Conservation (phyloP, 176 grass and related monocot genomes). For the Aegilops tauschii region DNA sequence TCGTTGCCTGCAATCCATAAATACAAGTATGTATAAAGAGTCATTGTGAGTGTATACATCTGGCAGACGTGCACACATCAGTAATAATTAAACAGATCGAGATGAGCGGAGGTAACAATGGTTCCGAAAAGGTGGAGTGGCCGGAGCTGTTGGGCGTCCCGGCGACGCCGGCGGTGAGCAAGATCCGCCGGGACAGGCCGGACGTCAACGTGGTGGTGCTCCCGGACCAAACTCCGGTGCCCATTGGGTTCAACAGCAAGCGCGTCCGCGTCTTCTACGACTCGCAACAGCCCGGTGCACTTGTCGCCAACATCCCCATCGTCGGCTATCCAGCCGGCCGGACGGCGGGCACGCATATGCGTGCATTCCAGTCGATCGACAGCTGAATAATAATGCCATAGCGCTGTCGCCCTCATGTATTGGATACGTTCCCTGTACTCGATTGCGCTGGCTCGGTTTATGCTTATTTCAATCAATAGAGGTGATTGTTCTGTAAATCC, state of each 20-base stretch:
- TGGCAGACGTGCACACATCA: background rate
- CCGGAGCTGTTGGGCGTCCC: slow-evolving; percentile 27
- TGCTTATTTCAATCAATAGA: background rate
- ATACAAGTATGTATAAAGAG: background rate
- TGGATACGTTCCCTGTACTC: background rate
- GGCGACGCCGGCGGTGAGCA: slow-evolving; percentile 28
- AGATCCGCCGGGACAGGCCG: slow-evolving; percentile 30
- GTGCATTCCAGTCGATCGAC: background rate
- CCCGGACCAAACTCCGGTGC: background rate
- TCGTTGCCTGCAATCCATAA: background rate
- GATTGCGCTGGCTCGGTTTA: background rate
- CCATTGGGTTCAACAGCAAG: background rate
- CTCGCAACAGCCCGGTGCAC: background rate
- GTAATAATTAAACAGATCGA: background rate
- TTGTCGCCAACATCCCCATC: slow-evolving; percentile 21
- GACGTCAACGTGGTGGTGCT: slow-evolving; percentile 22
- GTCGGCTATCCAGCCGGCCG: slow-evolving; percentile 1
- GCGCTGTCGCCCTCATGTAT: background rate
- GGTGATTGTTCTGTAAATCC: background rate
- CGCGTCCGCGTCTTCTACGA: slow-evolving; percentile 39
- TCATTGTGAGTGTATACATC: background rate
- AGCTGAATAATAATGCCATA: background rate
- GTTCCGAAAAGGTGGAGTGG: slow-evolving; percentile 14
- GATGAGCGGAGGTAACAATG: background rate
- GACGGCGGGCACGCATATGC: background rate